These are phyloP conservation scores for Pseudozyma sp. DNA, from an alignment of 1,284 basidiomycete genomes.

Conservation along the genomic window DNA sequence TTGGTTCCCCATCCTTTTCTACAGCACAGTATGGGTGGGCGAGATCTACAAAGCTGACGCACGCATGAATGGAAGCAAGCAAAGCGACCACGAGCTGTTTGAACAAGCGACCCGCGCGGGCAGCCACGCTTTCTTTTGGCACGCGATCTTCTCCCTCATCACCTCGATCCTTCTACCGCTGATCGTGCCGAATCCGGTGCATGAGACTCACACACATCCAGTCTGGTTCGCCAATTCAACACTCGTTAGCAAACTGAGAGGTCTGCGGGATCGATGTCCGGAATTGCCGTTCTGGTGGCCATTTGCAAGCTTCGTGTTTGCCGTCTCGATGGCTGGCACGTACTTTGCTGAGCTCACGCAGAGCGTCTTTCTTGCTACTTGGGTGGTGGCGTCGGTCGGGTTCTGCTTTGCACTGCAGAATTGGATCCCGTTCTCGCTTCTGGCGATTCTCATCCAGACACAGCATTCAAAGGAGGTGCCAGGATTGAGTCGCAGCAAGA, in stretches of 20 bases:
- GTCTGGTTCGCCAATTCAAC: slow-evolving; percentile 17
- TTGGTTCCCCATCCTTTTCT: slow-evolving; percentile 65
- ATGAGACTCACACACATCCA: slow-evolving; percentile 13
- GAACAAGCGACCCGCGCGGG: slow-evolving; percentile 82
- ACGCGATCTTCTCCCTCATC: slow-evolving; percentile 78
- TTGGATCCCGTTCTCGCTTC: slow-evolving; percentile 71
- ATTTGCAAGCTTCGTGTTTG: slow-evolving; percentile 55
- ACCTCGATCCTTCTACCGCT: slow-evolving; percentile 80
- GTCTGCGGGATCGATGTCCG: slow-evolving; percentile 30
- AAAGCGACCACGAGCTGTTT: slow-evolving; percentile 44
- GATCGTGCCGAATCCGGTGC: slow-evolving; percentile 72
- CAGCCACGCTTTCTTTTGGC: slow-evolving; percentile 83
- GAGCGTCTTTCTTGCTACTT: slow-evolving; percentile 70
- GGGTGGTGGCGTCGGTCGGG: slow-evolving; percentile 71
- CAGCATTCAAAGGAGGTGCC: slow-evolving; percentile 20
- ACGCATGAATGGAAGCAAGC: slow-evolving; percentile 32
- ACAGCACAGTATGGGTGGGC: slow-evolving; percentile 62
- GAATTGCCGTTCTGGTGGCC: slow-evolving; percentile 59
- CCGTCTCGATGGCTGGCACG: slow-evolving; percentile 52
- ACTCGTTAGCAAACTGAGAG: slow-evolving; percentile 12
- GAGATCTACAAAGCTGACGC: slow-evolving; percentile 58
- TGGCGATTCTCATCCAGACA: slow-evolving; percentile 61
- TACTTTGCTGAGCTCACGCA: slow-evolving; percentile 43
- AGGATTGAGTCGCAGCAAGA: background rate
- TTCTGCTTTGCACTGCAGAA: slow-evolving; percentile 72